Conservation (phyloP, 208 protist genomes). For the Wallacemonas collosoma region DNA sequence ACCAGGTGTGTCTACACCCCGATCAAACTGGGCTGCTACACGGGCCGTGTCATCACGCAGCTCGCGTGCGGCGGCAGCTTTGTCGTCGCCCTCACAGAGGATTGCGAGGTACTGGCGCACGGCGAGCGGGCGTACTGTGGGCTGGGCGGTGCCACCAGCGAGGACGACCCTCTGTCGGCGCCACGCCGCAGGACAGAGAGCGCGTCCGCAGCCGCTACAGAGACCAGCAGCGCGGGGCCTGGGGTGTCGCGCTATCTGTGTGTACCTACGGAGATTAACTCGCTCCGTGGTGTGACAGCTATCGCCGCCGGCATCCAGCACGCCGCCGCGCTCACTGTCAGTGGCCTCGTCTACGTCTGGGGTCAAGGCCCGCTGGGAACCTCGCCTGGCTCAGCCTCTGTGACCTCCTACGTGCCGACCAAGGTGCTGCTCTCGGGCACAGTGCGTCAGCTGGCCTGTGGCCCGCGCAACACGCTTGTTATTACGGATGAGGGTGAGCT, state of each 20-base stretch:
- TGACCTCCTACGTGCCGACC: constrained; percentile 34
- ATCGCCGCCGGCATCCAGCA: constrained; percentile 66
- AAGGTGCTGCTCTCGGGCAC: constrained; percentile 46
- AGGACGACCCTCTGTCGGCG: background rate
- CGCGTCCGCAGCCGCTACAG: background rate
- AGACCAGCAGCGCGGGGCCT: background rate
- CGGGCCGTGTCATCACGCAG: constrained; percentile 41
- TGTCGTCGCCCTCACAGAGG: constrained; percentile 54
- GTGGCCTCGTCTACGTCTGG: constrained; percentile 67
- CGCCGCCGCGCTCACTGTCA: constrained; percentile 59
- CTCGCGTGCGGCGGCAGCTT: constrained; percentile 80
- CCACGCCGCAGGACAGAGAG: background rate
- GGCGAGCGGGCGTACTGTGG: constrained; percentile 70
- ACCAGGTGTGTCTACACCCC: constrained; percentile 42
- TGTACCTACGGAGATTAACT: constrained; percentile 28
- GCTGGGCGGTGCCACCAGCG: constrained; percentile 10
- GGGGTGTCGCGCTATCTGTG: constrained; percentile 1
- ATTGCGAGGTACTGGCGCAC: constrained; percentile 57
- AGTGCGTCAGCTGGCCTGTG: constrained; percentile 66
- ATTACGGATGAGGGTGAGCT: constrained; percentile 64
- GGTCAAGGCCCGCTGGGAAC: constrained; percentile 51
- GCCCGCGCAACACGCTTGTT: constrained; percentile 64
- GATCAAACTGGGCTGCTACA: constrained; percentile 35
- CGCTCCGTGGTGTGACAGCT: constrained; percentile 36
- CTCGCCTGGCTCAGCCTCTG: constrained; percentile 2